These are phyloP conservation scores for Phytophthora agathidicida DNA, from an alignment of 352 stramenopile genomes.

Conservation along the genomic window DNA sequence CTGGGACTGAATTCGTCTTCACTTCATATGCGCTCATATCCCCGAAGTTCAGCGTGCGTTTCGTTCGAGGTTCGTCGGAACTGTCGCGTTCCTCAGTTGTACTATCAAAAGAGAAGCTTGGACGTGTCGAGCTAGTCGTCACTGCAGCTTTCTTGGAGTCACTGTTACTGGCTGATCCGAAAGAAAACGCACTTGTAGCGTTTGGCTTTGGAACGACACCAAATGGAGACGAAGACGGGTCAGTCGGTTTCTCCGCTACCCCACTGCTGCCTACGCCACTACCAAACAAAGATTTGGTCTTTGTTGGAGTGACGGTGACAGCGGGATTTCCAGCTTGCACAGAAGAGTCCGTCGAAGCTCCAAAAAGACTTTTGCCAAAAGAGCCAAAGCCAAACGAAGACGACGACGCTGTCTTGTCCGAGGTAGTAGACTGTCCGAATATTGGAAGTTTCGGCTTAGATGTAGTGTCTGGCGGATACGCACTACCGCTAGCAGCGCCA, in stretches of 20 bases:
- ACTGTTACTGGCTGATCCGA: slow-evolving; percentile 16
- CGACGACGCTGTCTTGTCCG: slow-evolving; percentile 17
- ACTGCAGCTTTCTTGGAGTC: slow-evolving; percentile 5
- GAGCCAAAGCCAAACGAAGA: slow-evolving; percentile 37
- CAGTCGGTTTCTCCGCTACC: slow-evolving; percentile 5
- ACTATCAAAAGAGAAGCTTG: slow-evolving; percentile 41
- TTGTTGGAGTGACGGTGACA: slow-evolving; percentile 11
- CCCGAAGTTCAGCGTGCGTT: slow-evolving; percentile 42
- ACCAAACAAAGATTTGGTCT: slow-evolving; percentile 25
- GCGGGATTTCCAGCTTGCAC: not conserved
- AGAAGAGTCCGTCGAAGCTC: slow-evolving; percentile 1
- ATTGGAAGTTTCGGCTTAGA: slow-evolving; percentile 36
- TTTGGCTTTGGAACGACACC: slow-evolving; percentile 25
- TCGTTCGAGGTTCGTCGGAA: slow-evolving; percentile 19
- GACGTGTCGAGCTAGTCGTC: slow-evolving; percentile 14
- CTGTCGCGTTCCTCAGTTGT: slow-evolving; percentile 8
- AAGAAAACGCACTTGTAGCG: slow-evolving; percentile 31
- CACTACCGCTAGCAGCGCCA: slow-evolving; percentile 11
- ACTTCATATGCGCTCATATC: slow-evolving; percentile 21
- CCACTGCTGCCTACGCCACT: slow-evolving; percentile 20
- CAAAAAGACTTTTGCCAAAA: slow-evolving; percentile 35
- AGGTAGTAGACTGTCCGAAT: slow-evolving; percentile 25
- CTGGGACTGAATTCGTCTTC: slow-evolving; percentile 10
- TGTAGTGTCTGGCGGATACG: slow-evolving; percentile 44
- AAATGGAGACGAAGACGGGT: slow-evolving; percentile 38